phyloP scores from a whole-genome alignment of 306 rosid species.

The Lathyrus oleraceus region DNA sequence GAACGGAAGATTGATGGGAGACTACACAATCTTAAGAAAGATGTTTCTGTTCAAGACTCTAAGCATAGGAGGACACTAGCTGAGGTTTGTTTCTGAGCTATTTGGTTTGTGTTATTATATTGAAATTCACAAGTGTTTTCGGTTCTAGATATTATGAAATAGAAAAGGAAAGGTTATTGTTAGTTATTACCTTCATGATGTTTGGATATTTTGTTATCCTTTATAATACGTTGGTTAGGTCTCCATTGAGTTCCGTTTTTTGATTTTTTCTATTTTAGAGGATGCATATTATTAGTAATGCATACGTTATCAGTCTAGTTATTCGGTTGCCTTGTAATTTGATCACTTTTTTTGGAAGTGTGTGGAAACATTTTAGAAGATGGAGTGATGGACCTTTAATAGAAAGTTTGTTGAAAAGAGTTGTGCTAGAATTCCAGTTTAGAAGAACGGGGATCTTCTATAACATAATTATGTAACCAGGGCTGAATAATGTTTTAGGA shows the following conservation, averaged over 20 bases:
- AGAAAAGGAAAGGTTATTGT: not conserved
- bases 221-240: constrained; percentile 4
- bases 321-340: not conserved
- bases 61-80: constrained; percentile 92
- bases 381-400: not conserved
- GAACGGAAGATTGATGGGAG: constrained; percentile 82
- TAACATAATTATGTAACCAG: constrained; percentile 2
- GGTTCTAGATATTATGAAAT: constrained; percentile 12
- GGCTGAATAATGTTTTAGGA: not conserved
- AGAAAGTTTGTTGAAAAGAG: constrained; percentile 12
- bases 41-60: constrained; percentile 83
- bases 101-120: constrained; percentile 20
- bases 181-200: not conserved
- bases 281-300: not conserved
- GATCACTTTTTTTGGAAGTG: constrained; percentile 3
- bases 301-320: not conserved
- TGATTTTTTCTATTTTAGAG: not conserved
- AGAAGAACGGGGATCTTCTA: constrained; percentile 1
- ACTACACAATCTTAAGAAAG: constrained; percentile 80
- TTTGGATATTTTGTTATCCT: not conserved
- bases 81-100: constrained; percentile 61
- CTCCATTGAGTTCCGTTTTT: not conserved
- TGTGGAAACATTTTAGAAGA: not conserved
- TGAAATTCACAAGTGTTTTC: not conserved
- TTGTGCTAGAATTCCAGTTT: constrained; percentile 4